Conservation (phyloP, 192 early-diverging fungal species). For the Rhizoclosmatium globosum region DNA sequence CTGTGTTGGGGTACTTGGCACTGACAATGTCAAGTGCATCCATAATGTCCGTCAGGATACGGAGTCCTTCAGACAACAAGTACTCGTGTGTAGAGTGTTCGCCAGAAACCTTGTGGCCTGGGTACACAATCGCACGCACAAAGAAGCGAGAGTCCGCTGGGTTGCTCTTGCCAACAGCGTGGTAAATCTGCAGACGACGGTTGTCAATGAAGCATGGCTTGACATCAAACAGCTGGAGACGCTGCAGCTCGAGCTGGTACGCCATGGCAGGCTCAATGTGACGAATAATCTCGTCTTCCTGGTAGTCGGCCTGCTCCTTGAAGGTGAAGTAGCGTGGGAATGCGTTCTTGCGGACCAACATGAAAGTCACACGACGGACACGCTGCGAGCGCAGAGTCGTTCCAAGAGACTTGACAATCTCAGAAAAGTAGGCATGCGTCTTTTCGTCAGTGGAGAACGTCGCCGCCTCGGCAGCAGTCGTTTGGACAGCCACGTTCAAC, state of each 20-base stretch:
- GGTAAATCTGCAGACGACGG: slow-evolving; percentile 96
- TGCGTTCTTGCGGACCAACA: slow-evolving; percentile 82
- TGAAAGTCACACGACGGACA: slow-evolving; percentile 90
- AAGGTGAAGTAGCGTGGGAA: slow-evolving; percentile 96
- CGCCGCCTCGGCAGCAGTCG: slow-evolving; percentile 56
- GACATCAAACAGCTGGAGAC: slow-evolving; percentile 94
- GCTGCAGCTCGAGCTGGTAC: slow-evolving; percentile 93
- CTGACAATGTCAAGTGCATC: slow-evolving; percentile 95
- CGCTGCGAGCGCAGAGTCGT: slow-evolving; percentile 73
- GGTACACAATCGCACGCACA: slow-evolving; percentile 94
- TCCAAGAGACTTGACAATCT: slow-evolving; percentile 67
- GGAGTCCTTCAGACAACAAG: slow-evolving; percentile 92
- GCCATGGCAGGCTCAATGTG: slow-evolving; percentile 99
- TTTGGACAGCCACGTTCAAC: slow-evolving; percentile 79
- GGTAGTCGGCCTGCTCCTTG: slow-evolving; percentile 84
- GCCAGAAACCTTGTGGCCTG: slow-evolving; percentile 78
- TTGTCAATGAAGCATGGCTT: slow-evolving; percentile 95
- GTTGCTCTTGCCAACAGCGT: slow-evolving; percentile 94
- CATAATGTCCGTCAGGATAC: slow-evolving; percentile 91
- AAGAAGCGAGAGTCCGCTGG: slow-evolving; percentile 96
- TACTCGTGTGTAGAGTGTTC: slow-evolving; percentile 91
- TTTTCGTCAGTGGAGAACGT: slow-evolving; percentile 75
- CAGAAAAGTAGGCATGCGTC: slow-evolving; percentile 66
- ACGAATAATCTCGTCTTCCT: slow-evolving; percentile 93
- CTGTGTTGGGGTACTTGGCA: slow-evolving; percentile 90